Percentiles rank a stretch among this genome's conserved stretches.
Evolutionary conservation across 2,329 filamentous ascomycete species (phyloP).

Genomic region (Catunica adiposa): DNA sequence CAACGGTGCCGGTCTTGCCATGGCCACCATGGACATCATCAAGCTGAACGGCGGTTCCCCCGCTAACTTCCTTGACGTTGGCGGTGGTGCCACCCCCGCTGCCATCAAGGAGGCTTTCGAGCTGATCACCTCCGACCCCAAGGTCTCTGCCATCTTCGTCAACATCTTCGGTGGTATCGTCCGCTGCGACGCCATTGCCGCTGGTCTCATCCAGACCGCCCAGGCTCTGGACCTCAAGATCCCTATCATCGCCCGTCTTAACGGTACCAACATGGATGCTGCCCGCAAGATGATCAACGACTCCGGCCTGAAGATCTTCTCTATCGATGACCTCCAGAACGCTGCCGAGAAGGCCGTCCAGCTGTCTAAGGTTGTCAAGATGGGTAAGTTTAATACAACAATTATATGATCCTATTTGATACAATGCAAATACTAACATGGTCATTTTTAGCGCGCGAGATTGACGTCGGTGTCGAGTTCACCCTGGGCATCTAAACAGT

Average conservation of each 20-base stretch:
- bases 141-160: slow-evolving; percentile 97
- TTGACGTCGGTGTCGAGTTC: slow-evolving; percentile 94
- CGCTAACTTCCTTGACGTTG: slow-evolving; percentile 98
- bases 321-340: slow-evolving; percentile 91
- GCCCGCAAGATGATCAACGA: slow-evolving; percentile 91
- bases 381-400: slow-evolving; percentile 45
- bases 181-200: slow-evolving; percentile 90
- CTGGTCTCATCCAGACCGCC: slow-evolving; percentile 88
- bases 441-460: slow-evolving; percentile 56
- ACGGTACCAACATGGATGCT: slow-evolving; percentile 95
- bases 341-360: slow-evolving; percentile 97
- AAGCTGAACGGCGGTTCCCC: slow-evolving; percentile 94
- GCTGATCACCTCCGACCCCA: slow-evolving; percentile 94
- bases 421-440: slow-evolving; percentile 5
- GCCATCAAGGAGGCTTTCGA: slow-evolving; percentile 97
- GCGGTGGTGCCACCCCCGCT: slow-evolving; percentile 88
- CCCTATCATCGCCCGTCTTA: slow-evolving; percentile 89
- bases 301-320: slow-evolving; percentile 98
- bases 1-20: slow-evolving; percentile 96
- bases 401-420: neutral
- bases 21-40: slow-evolving; percentile 99
- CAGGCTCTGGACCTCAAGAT: slow-evolving; percentile 90
- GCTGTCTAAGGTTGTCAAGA: slow-evolving; percentile 98
- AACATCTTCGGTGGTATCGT: slow-evolving; percentile 99
- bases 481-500: slow-evolving; percentile 68